Percentiles rank a stretch among this genome's conserved stretches.
phyloP scores from a whole-genome alignment of 2,329 filamentous ascomycete genomes.

The Botryotinia narcissicola region DNA sequence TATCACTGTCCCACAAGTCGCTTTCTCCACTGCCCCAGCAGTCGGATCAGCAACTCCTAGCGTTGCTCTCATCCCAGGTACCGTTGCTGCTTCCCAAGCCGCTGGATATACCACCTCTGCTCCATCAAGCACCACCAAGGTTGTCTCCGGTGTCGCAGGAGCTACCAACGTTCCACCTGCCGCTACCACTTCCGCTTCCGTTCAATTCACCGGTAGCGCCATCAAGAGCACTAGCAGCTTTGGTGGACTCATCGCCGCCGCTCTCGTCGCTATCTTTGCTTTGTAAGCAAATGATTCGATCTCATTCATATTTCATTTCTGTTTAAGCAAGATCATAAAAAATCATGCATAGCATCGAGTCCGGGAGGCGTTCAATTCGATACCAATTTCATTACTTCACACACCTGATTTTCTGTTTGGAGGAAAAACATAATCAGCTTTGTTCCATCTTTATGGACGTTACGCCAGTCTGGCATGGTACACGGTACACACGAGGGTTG shows the following conservation, averaged over 20 bases:
- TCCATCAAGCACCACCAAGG: constrained; percentile 17
- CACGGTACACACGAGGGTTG: background rate
- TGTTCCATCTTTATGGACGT: constrained; percentile 28
- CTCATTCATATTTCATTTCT: constrained; percentile 7
- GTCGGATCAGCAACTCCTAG: constrained; percentile 21
- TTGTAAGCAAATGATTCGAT: constrained; percentile 25
- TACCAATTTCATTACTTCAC: constrained; percentile 25
- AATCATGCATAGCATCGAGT: background rate
- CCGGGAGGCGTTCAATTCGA: constrained; percentile 26
- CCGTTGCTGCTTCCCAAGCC: constrained; percentile 26
- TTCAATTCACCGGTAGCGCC: constrained; percentile 39
- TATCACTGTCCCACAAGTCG: constrained; percentile 53
- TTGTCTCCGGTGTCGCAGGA: constrained; percentile 15
- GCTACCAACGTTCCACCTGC: constrained; percentile 31
- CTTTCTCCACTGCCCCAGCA: constrained; percentile 41
- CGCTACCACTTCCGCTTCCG: constrained; percentile 38
- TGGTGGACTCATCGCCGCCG: constrained; percentile 31
- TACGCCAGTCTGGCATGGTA: constrained; percentile 31
- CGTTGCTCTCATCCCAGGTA: constrained; percentile 42
- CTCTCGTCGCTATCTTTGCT: constrained; percentile 33
- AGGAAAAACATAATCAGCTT: constrained; percentile 19
- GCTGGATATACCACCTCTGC: constrained; percentile 28
- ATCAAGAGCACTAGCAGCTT: constrained; percentile 30
- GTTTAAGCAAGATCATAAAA: background rate
- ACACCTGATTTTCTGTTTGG: constrained; percentile 7